Percentiles rank a stretch among this genome's conserved stretches.
Evolutionary conservation across 345 rosid genomes (phyloP).

Genomic region (Eucalyptus polyanthemos): DNA sequence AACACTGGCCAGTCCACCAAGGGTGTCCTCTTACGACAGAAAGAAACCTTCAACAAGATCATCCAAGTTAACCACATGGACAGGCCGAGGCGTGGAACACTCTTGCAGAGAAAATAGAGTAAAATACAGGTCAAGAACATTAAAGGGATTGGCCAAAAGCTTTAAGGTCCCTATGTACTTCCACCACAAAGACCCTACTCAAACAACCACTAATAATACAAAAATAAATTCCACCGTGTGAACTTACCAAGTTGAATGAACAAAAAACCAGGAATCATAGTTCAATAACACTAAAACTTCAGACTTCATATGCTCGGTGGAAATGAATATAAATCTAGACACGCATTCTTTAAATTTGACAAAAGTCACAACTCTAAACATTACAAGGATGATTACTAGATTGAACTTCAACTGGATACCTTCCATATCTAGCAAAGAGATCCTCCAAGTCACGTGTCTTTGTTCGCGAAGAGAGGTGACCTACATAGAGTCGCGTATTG

Average conservation of each 20-base stretch:
- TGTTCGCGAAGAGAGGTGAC: conserved; percentile 53
- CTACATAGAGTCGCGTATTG: conserved; percentile 67
- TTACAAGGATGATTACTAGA: not conserved
- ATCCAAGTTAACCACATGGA: conserved; percentile 62
- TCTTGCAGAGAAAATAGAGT: conserved; percentile 26
- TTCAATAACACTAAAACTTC: not conserved
- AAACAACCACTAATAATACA: not conserved
- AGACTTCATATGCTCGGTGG: not conserved
- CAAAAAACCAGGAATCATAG: not conserved
- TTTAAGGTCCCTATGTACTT: not conserved
- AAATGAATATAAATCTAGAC: not conserved
- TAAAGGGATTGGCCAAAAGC: not conserved
- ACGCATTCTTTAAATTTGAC: not conserved
- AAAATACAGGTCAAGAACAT: conserved; percentile 6
- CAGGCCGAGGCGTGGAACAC: conserved; percentile 25
- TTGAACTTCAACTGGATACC: conserved; percentile 15
- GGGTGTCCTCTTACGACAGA: conserved; percentile 89
- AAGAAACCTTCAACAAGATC: conserved; percentile 98
- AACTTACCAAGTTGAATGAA: not conserved
- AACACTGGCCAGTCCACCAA: conserved; percentile 91
- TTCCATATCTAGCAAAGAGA: conserved; percentile 65
- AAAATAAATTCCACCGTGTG: not conserved
- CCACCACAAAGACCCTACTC: not conserved
- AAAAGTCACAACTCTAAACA: not conserved
- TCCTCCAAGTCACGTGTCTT: conserved; percentile 69